Percentiles rank a stretch among this genome's conserved stretches.
These are phyloP conservation scores for Botrytis pseudocinerea DNA, from an alignment of 2,329 filamentous ascomycete genomes.

Conservation along the genomic window DNA sequence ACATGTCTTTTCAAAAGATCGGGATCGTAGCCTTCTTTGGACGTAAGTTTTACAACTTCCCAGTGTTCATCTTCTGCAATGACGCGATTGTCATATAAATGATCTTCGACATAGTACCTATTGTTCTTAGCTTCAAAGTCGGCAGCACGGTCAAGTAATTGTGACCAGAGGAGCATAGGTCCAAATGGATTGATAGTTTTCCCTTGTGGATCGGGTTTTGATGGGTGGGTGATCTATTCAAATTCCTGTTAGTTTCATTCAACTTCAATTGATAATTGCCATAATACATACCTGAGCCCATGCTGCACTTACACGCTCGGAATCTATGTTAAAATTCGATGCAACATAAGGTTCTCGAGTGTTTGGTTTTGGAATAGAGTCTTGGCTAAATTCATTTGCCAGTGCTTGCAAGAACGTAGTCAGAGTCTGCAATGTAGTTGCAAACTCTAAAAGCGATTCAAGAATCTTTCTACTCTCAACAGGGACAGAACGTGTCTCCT, in stretches of 20 bases:
- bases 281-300: slow-evolving; percentile 14
- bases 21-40: background rate
- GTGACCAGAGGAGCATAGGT: background rate
- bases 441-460: background rate
- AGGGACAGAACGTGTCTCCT: slow-evolving; percentile 16
- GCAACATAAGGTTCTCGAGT: background rate
- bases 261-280: background rate
- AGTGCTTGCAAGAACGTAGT: slow-evolving; percentile 3
- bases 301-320: slow-evolving; percentile 5
- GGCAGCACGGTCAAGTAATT: slow-evolving; percentile 38
- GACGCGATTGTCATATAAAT: slow-evolving; percentile 26
- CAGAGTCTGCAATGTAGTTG: background rate
- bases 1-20: background rate
- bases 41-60: background rate
- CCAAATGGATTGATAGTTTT: background rate
- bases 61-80: slow-evolving; percentile 26
- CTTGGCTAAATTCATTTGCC: slow-evolving; percentile 5
- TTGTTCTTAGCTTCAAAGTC: slow-evolving; percentile 31
- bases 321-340: slow-evolving; percentile 15
- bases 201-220: background rate
- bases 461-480: background rate
- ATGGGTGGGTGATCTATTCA: slow-evolving; percentile 12
- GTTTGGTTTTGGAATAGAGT: slow-evolving; percentile 1
- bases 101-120: slow-evolving; percentile 29
- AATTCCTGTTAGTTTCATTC: background rate